Conservation (phyloP, 2,329 filamentous ascomycete species). For the Ophiostoma himal-ulmi region DNA sequence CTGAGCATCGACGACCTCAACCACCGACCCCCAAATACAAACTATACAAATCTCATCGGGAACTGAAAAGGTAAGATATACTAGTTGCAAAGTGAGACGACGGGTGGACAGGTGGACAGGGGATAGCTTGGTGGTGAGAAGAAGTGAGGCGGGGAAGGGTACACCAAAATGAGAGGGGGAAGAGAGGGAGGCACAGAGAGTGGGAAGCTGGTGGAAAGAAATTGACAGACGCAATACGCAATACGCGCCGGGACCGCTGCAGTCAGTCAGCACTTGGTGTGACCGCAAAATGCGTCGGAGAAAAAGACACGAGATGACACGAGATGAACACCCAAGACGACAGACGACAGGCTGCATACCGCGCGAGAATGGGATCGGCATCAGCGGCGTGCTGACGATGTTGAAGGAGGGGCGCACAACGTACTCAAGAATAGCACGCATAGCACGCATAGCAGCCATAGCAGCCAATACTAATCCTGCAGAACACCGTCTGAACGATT, state of each 20-base stretch:
- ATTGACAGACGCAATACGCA: neutral
- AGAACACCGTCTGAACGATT: conserved; percentile 4
- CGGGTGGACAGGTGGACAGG: neutral
- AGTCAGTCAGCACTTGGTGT: neutral
- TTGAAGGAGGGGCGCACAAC: neutral
- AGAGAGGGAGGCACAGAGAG: neutral
- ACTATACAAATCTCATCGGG: neutral
- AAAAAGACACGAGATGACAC: neutral
- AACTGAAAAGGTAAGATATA: neutral
- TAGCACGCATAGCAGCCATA: too few species aligned
- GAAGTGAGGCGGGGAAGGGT: neutral
- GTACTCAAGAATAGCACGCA: too few species aligned
- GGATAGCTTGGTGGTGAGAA: neutral
- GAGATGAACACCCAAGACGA: neutral
- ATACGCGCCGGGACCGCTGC: neutral
- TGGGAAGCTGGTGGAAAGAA: neutral
- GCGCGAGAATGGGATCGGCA: neutral
- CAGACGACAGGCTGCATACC: neutral
- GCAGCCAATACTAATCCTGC: neutral
- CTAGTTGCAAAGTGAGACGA: neutral
- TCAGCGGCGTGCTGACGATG: neutral
- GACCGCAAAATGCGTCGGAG: neutral
- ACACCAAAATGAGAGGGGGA: too few species aligned
- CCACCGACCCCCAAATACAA: neutral
- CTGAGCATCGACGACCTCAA: neutral